Percentiles rank a stretch among this genome's conserved stretches.
Conservation (phyloP, 2,329 filamentous ascomycete species). For the Blastomyces silverae region DNA sequence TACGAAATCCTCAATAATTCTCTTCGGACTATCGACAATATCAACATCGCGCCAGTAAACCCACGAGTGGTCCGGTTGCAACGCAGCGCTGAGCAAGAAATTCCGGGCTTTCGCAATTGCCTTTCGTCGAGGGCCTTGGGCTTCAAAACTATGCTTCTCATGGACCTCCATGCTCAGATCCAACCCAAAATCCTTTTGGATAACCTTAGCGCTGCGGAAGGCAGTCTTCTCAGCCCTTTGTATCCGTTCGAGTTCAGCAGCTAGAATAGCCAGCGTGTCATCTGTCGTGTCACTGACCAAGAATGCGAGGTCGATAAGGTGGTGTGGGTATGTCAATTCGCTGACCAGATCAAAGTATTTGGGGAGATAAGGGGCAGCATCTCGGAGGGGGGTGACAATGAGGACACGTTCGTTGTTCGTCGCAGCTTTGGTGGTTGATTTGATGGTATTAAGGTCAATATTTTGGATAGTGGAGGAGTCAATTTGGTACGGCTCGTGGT, state of each 20-base stretch:
- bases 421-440: conserved; percentile 70
- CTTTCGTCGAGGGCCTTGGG: conserved; percentile 84
- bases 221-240: conserved; percentile 66
- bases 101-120: conserved; percentile 86
- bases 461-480: conserved; percentile 72
- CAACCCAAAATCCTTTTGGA: conserved; percentile 86
- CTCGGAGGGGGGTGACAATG: conserved; percentile 85
- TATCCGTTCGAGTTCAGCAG: conserved; percentile 77
- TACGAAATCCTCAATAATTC: conserved; percentile 90
- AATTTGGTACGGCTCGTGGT: conserved; percentile 78
- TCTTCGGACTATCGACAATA: conserved; percentile 80
- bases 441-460: conserved; percentile 77
- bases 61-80: conserved; percentile 95
- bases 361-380: conserved; percentile 71
- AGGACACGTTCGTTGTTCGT: conserved; percentile 80
- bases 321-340: conserved; percentile 86
- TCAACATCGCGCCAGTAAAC: conserved; percentile 98
- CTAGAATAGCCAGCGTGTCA: conserved; percentile 80
- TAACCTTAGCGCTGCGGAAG: conserved; percentile 75
- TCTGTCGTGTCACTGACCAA: conserved; percentile 87
- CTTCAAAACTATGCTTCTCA: conserved; percentile 76
- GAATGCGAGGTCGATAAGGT: conserved; percentile 91
- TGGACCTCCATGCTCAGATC: conserved; percentile 68
- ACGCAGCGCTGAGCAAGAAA: conserved; percentile 72
- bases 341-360: conserved; percentile 92